phyloP scores from a whole-genome alignment of 495 filamentous ascomycete species.

The Penicillium paxilli region DNA sequence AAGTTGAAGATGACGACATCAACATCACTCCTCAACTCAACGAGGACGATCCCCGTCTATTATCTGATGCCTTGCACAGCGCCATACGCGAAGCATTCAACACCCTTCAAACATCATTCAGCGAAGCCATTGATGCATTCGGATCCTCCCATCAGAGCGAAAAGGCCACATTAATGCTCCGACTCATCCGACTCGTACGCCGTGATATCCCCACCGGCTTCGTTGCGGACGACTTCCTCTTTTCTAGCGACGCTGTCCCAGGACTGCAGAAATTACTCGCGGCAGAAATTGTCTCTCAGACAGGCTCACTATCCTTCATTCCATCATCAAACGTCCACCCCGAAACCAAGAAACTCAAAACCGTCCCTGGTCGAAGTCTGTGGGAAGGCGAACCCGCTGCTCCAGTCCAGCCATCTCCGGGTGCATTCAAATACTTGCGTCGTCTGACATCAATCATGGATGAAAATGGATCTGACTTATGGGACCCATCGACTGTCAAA shows the following conservation, averaged over 20 bases:
- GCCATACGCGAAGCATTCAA: constrained; percentile 59
- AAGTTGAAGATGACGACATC: constrained; percentile 67
- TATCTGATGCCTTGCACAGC: constrained; percentile 60
- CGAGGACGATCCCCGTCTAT: constrained; percentile 66
- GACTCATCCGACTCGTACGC: constrained; percentile 73
- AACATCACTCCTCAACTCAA: constrained; percentile 63
- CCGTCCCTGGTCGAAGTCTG: constrained; percentile 53
- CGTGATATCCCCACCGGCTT: constrained; percentile 56
- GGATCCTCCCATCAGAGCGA: constrained; percentile 43
- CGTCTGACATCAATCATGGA: constrained; percentile 67
- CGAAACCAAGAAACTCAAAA: constrained; percentile 16
- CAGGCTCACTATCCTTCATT: constrained; percentile 12
- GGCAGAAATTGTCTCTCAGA: constrained; percentile 24
- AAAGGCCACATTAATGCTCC: constrained; percentile 70
- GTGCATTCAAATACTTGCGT: constrained; percentile 72
- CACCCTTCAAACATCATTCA: constrained; percentile 57
- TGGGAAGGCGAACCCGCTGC: constrained; percentile 79
- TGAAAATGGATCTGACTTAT: constrained; percentile 71
- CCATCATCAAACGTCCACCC: constrained; percentile 1
- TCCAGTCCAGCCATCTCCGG: constrained; percentile 79
- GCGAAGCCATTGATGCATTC: constrained; percentile 42
- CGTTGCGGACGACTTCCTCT: constrained; percentile 36
- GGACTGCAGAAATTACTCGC: constrained; percentile 58
- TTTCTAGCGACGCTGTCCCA: constrained; percentile 49
- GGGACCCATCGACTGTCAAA: constrained; percentile 69